Evolutionary conservation across 2,329 filamentous ascomycete species (phyloP), one percentile per base, ranked within the genome.

Genomic region (Apiospora pterosperma): DNA sequence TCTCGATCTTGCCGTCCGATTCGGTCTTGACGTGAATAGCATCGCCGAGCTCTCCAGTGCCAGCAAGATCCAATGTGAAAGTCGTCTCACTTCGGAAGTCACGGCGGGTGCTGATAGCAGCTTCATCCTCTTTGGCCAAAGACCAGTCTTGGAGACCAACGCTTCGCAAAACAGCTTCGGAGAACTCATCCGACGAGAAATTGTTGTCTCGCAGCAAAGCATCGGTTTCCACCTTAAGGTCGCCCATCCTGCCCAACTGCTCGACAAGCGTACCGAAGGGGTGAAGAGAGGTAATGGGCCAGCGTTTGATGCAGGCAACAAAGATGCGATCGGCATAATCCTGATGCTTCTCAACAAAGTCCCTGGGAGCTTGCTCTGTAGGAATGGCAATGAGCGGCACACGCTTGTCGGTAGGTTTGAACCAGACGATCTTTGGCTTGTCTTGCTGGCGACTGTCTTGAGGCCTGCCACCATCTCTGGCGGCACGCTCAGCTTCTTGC

Each of bases 361-460:
- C 96, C 39, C 93, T 91, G 23, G 96, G 96, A 10, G 96, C 96
- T 80, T 99, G 96, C 78, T 99, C 96, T 3, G 96, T 99, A 1
- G 96, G 96, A 69, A 99, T 99, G 63, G 96, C 96, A 78, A 99
- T 99, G 69, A 99, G 84, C 61, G 96, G 96, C 59, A 99, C 96
- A 75, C 96, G 93, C 87, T 99, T 98, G 81, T 99, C 96, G 1
- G 96, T 99, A 65, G 96, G 96, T 84, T 99, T 99, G 84, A 99
- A 99, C 96, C 96, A 99, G 48, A 99, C 96, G 80, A 99, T 99
- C 88, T 99, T 99, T 68, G 96, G 96, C 81, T 97, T 97, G 69
- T 99, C 96, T 76, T 96, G 93, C 68, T 92, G 88, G 63, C 94
- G 92, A 69, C 91, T 90, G 67, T 94, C 92, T 69, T 96, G 90